Evolutionary conservation across 208 protist species (phyloP), one percentile per base, ranked within the genome.

Genomic region (Trypanosoma vivax): DNA sequence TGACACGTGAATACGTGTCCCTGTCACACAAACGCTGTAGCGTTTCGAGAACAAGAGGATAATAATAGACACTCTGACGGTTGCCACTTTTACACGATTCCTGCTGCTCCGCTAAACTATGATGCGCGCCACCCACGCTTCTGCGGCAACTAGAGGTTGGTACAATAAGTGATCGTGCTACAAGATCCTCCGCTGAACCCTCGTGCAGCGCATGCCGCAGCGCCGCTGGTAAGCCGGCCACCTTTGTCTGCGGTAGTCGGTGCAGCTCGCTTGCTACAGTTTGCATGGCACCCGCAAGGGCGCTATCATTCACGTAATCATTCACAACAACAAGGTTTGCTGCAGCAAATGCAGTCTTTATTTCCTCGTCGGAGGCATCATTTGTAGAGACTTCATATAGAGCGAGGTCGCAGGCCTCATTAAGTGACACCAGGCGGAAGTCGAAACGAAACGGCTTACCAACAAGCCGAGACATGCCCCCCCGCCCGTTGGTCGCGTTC

Each of bases 311-410:
- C 31, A 72, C 61, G 60, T 71, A 89, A 60, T 92, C 84, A 38
- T 92, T 88, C 19, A 86, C 3, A 27, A 89, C 80, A 21, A 30
- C 21, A 23, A 86, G 70, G 9, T 76, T 75, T 34, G 79, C 53
- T 0, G 73, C 70, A 2, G 72, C 65, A 56, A 92, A 92, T 13
- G 82, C 50, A 0, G 76, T 64, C 2, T 62, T 61, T 3, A 92
- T 54, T 53, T 92, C 84, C 33, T 92, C 84, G 1, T 79, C 64
- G 1, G 75, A 76, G 13, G 52, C 57, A 47, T 76, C 48, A 23
- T 64, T 67, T 6, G 50, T 67, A 6, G 51, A 53, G 27, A 91
- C 74, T 39, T 91, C 79, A 64, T 88, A 91, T 18, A 91, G 40
- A 0, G 76, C 83, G 29, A 73, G 9, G 9, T 79, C 65, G 34